Base-by-base conservation (phyloP, 331 rosid genomes). In the Quercus lobata region DNA sequence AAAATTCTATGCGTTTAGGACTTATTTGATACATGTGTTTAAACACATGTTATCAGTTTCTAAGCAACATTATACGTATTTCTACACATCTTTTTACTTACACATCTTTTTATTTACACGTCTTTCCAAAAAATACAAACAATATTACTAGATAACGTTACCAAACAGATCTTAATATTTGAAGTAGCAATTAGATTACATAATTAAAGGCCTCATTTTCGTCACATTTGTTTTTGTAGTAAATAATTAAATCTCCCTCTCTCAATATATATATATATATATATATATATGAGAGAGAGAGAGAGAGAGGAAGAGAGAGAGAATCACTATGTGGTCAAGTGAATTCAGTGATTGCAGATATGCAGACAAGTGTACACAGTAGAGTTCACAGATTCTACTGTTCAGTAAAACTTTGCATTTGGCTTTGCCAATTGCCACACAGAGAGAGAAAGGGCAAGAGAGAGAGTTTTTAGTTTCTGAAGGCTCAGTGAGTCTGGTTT, bases 311-410 rank as follows among this genome's bases (percentile, higher is more conserved):
- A 78, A 46, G 84, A 72, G 83, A 72, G 83, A 73, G 58, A 57
- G 57, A 65, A 52, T 61, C 22, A 62, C 14, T 76, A 83, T 76
- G 82, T 83, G 89, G 93, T 88, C 92, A 85, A 89, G 93, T 85
- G 86, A 84, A 83, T 72, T 87, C 88, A 87, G 91, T 83, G 92
- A 89, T 77, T 79, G 83, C 91, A 86, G 97, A 90, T 80, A 87
- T 81, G 89, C 91, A 88, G 97, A 93, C 92, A 87, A 73, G 82
- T 69, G 84, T 55, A 25, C 49, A 49, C 83, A 83, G 82, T 54
- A 30, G 77, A 87, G 17, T 94, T 87, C 88, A 90, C 91, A 91
- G 92, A 88, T 88, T 89, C 30, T 84, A 89, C 92, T 93, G 94
- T 93, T 81, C 75, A 84, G 58, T 2, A 41, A 41, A 15, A 72